A percentile compares a stretch with the other conserved stretches of the same genome.
Evolutionary conservation across 441 rosid genomes (phyloP).

Genomic region (Manihot esculenta): DNA sequence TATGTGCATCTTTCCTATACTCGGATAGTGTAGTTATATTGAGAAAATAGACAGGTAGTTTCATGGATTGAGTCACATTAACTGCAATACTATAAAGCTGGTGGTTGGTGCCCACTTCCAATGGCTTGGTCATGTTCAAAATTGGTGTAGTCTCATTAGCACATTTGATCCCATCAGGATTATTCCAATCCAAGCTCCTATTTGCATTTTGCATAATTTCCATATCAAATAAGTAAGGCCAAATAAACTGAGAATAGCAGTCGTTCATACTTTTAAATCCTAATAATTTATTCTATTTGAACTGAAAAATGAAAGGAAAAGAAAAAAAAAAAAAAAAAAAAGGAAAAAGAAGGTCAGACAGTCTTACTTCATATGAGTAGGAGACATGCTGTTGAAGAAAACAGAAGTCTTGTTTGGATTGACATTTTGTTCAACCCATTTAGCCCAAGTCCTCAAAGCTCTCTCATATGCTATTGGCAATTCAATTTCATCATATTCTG

Average conservation of each 20-base stretch:
- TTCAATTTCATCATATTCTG: conserved; percentile 63
- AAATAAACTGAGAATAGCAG: too few species aligned
- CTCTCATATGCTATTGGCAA: conserved; percentile 62
- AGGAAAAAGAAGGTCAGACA: too few species aligned
- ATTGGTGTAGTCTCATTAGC: conserved; percentile 67
- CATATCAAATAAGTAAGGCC: not conserved
- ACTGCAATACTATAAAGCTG: conserved; percentile 42
- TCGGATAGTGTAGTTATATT: conserved; percentile 64
- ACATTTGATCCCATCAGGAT: conserved; percentile 79
- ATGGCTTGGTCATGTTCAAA: conserved; percentile 48
- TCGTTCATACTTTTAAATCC: too few species aligned
- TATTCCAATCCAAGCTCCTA: conserved; percentile 84
- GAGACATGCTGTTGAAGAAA: conserved; percentile 80
- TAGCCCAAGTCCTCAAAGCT: conserved; percentile 68
- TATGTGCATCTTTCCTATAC: conserved; percentile 81
- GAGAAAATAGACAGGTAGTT: conserved; percentile 50
- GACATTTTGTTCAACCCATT: conserved; percentile 65
- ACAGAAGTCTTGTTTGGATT: conserved; percentile 66
- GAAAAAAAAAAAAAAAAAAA: not conserved
- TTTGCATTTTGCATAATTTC: not conserved
- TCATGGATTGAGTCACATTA: conserved; percentile 50
- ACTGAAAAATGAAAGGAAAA: too few species aligned
- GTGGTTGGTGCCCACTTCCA: conserved; percentile 67
- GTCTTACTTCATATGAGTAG: conserved; percentile 81
- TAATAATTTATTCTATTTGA: too few species aligned